Evolutionary conservation across 805 yeast genomes (phyloP), one percentile per base, ranked within the genome.

Genomic region (Vanderwaltozyma yarrowii): DNA sequence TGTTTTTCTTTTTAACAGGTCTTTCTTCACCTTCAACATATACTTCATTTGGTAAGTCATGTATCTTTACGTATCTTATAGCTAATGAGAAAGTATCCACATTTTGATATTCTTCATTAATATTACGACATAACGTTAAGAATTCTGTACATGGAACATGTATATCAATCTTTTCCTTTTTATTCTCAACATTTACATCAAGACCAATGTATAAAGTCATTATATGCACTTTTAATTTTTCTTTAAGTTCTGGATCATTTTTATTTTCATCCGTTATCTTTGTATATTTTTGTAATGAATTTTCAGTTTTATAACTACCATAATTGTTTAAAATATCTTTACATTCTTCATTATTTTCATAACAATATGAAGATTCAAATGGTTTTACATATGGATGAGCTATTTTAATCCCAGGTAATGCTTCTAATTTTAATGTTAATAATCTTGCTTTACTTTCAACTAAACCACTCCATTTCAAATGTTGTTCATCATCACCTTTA

Each of bases 351-450:
- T 73, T 75, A 10, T 62, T 65, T 11, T 60, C 49, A 49, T 71
- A 74, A 16, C 62, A 51, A 36, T 65, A 79, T 2, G 74, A 63
- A 33, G 71, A 67, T 35, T 74, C 79, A 54, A 84, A 80, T 12
- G 80, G 77, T 51, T 86, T 84, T 15, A 82, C 81, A 56, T 74
- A 92, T 1, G 98, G 97, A 60, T 88, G 97, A 0, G 96, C 96
- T 23, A 86, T 47, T 37, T 70, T 76, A 18, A 92, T 75, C 0
- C 94, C 92, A 4, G 75, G 78, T 16, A 78, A 63, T 5, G 74
- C 67, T 58, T 92, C 98, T 35, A 92, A 69, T 56, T 87, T 92
- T 49, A 74, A 81, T 25, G 92, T 94, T 25, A 92, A 60, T 30
- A 81, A 62, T 47, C 98, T 73, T 32, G 89, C 58, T 60, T 81